Evolutionary conservation across 73 alveolate species (phyloP).

Genomic region (Tetrahymena elliotti): DNA sequence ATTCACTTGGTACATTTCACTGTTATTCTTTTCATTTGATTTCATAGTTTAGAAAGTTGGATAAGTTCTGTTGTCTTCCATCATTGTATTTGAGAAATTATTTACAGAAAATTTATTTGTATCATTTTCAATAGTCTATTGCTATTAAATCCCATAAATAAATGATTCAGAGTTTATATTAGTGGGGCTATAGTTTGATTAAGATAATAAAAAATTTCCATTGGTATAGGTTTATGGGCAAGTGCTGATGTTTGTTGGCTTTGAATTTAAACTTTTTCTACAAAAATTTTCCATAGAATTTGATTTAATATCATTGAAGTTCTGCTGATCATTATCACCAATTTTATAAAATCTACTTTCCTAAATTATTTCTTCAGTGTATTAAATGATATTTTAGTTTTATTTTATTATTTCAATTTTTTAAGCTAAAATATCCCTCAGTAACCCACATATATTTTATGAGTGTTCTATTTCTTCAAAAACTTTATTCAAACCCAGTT

Average conservation of each 20-base stretch:
- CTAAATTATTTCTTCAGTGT: neutral
- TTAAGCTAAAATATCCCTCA: neutral
- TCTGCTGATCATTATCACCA: neutral
- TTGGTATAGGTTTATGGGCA: neutral
- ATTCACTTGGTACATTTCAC: neutral
- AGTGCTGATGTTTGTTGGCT: neutral
- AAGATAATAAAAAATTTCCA: neutral
- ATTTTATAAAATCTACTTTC: neutral
- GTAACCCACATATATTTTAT: neutral
- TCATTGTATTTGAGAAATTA: neutral
- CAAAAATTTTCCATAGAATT: neutral
- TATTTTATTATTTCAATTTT: neutral
- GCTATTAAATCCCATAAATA: neutral
- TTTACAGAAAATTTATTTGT: neutral
- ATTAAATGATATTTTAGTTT: neutral
- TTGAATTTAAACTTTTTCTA: neutral
- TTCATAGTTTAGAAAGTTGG: neutral
- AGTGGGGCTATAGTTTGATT: neutral
- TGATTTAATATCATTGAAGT: neutral
- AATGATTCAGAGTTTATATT: neutral
- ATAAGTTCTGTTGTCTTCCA: neutral
- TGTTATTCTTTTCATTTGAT: neutral
- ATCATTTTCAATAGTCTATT: neutral
- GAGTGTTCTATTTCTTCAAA: neutral
- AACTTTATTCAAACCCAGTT: neutral